These are phyloP conservation scores for Penicillium sp. DNA, from an alignment of 2,329 filamentous ascomycete species.

Conservation along the genomic window DNA sequence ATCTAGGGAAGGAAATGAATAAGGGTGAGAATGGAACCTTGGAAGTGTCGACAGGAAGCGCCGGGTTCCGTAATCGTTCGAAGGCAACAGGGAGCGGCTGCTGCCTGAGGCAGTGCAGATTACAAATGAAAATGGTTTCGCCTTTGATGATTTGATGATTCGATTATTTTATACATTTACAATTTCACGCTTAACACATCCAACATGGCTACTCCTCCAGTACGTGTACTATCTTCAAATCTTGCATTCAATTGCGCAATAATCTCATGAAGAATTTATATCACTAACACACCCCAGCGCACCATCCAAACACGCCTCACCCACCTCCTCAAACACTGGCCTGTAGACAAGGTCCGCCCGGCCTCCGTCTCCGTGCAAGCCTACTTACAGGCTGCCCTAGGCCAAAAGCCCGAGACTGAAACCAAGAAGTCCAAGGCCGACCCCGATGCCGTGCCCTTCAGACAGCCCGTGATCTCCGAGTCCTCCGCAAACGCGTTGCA, in stretches of 20 bases:
- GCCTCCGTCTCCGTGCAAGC: slow-evolving; percentile 46
- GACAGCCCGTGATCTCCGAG: slow-evolving; percentile 28
- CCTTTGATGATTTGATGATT: neutral
- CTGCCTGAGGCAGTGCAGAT: slow-evolving; percentile 18
- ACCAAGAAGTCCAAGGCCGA: slow-evolving; percentile 8
- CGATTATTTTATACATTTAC: neutral
- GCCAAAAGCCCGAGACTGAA: slow-evolving; percentile 3
- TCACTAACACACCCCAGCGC: slow-evolving; percentile 17
- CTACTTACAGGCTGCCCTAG: slow-evolving; percentile 39
- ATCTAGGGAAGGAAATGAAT: neutral
- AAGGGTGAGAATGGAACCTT: slow-evolving; percentile 8
- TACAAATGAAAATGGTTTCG: slow-evolving; percentile 3
- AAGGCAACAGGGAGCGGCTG: slow-evolving; percentile 24
- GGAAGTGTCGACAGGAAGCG: slow-evolving; percentile 17
- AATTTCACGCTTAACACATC: neutral
- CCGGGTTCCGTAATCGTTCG: slow-evolving; percentile 17
- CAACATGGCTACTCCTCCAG: slow-evolving; percentile 3
- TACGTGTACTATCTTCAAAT: neutral
- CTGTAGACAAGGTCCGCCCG: slow-evolving; percentile 45
- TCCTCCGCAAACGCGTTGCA: slow-evolving; percentile 58
- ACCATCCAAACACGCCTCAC: slow-evolving; percentile 38
- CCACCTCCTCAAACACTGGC: slow-evolving; percentile 47
- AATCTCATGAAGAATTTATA: neutral
- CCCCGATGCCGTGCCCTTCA: slow-evolving; percentile 12
- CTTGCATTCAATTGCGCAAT: neutral